Percentiles rank a stretch among this genome's conserved stretches.
Evolutionary conservation across 208 protist genomes (phyloP).

Genomic region (Trypanosoma platydactyli): DNA sequence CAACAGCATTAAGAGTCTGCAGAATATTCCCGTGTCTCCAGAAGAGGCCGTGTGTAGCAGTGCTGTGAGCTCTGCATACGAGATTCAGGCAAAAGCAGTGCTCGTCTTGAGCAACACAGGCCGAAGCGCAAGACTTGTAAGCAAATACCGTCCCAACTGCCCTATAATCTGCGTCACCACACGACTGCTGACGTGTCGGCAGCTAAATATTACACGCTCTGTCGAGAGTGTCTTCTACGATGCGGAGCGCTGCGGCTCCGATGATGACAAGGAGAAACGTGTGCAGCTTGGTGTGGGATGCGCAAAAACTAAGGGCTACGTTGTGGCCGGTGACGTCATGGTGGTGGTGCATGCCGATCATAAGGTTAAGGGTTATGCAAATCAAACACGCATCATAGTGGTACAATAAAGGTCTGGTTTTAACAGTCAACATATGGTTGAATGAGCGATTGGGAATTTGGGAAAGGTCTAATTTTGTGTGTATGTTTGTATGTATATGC

Average conservation of each 20-base stretch:
- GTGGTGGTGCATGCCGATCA: constrained; percentile 84
- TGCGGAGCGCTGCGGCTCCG: constrained; percentile 51
- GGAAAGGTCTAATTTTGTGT: constrained; percentile 11
- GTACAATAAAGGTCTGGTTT: constrained; percentile 1
- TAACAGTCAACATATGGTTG: not conserved
- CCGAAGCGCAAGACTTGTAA: constrained; percentile 91
- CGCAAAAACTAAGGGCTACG: constrained; percentile 60
- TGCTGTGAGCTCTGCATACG: constrained; percentile 94
- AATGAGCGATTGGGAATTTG: not conserved
- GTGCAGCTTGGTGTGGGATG: constrained; percentile 61
- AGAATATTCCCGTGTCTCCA: constrained; percentile 76
- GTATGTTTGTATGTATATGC: not conserved
- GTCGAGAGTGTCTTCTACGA: constrained; percentile 84
- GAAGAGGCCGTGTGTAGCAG: constrained; percentile 93
- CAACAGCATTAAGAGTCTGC: constrained; percentile 82
- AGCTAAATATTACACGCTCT: constrained; percentile 79
- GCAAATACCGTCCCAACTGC: constrained; percentile 96
- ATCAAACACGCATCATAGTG: constrained; percentile 77
- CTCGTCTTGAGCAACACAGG: constrained; percentile 93
- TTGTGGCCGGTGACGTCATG: constrained; percentile 56
- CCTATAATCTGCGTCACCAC: constrained; percentile 94
- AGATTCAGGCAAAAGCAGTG: constrained; percentile 88
- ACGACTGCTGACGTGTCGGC: constrained; percentile 79
- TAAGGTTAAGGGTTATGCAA: constrained; percentile 87
- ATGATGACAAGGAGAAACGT: constrained; percentile 74